phyloP scores from a whole-genome alignment of 2,329 filamentous ascomycete species.

The Penicillium rolfsii region DNA sequence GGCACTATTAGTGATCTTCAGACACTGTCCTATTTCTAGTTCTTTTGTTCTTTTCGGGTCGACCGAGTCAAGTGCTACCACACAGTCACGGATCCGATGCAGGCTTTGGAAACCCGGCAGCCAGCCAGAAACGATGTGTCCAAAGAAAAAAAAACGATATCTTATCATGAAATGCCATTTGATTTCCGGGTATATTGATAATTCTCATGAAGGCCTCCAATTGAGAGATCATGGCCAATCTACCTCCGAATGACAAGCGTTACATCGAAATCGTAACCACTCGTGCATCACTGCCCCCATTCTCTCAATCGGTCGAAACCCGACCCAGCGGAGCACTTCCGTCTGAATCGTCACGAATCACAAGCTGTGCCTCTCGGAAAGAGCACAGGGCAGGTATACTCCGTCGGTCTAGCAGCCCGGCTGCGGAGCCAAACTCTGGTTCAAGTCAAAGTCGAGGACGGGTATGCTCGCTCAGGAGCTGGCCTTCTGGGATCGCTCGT shows the following conservation, averaged over 20 bases:
- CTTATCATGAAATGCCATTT: slow-evolving; percentile 15
- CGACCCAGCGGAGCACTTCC: slow-evolving; percentile 1
- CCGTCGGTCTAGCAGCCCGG: slow-evolving; percentile 25
- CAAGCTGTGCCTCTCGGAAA: background rate
- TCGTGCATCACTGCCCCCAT: slow-evolving; percentile 10
- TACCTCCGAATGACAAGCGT: slow-evolving; percentile 8
- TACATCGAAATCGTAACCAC: slow-evolving; percentile 11
- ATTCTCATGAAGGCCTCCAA: slow-evolving; percentile 5
- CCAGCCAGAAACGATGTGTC: background rate
- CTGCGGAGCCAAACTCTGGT: slow-evolving; percentile 17
- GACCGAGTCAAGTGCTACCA: background rate
- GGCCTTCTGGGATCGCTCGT: slow-evolving; percentile 69
- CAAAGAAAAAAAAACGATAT: background rate
- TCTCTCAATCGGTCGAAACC: background rate
- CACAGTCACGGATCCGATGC: background rate
- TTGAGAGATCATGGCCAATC: slow-evolving; percentile 4
- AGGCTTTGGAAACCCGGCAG: background rate
- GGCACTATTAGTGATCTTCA: background rate
- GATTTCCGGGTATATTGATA: slow-evolving; percentile 26
- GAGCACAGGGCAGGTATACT: slow-evolving; percentile 16
- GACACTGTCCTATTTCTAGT: background rate
- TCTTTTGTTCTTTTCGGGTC: background rate
- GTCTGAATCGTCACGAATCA: background rate
- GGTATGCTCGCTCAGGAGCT: slow-evolving; percentile 27
- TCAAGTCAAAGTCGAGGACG: slow-evolving; percentile 14